A percentile compares a stretch with the other conserved stretches of the same genome.
These are phyloP conservation scores for Knoxdaviesia capensis DNA, from an alignment of 2,329 filamentous ascomycete genomes.

Conservation along the genomic window DNA sequence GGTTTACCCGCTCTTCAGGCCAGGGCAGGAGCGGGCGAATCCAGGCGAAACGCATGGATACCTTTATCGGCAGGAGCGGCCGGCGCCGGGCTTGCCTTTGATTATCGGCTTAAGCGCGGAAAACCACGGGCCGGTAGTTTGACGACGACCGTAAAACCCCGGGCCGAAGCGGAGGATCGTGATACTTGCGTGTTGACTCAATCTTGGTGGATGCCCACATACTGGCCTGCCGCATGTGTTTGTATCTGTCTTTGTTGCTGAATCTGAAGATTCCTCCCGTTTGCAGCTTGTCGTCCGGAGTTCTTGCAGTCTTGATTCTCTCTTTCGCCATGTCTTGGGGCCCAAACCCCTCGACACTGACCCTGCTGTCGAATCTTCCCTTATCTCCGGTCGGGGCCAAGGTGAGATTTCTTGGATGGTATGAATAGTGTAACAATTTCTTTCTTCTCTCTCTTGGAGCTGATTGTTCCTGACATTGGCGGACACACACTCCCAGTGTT, in stretches of 20 bases:
- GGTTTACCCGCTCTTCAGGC: no score
- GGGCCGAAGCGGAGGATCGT: no score
- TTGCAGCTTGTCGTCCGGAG: background rate
- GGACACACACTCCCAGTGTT: slow-evolving; percentile 18
- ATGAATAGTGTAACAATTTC: slow-evolving; percentile 14
- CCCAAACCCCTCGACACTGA: slow-evolving; percentile 42
- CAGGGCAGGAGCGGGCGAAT: no score
- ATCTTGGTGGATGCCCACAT: background rate
- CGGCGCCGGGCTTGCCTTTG: no score
- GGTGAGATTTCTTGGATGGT: slow-evolving; percentile 87
- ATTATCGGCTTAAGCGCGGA: no score
- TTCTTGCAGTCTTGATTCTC: background rate
- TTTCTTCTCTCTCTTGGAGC: background rate
- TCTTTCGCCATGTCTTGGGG: slow-evolving; percentile 25
- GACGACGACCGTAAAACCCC: no score
- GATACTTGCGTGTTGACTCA: no score
- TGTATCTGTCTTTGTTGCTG: background rate
- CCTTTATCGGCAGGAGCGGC: no score
- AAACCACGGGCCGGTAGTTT: no score
- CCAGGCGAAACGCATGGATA: no score
- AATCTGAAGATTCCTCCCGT: background rate
- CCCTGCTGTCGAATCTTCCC: slow-evolving; percentile 43
- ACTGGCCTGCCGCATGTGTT: background rate
- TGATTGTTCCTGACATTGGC: slow-evolving; percentile 7
- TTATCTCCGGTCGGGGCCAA: slow-evolving; percentile 41